Base-by-base conservation (phyloP, 2,329 filamentous ascomycete species). In the Ophiostoma montium region DNA sequence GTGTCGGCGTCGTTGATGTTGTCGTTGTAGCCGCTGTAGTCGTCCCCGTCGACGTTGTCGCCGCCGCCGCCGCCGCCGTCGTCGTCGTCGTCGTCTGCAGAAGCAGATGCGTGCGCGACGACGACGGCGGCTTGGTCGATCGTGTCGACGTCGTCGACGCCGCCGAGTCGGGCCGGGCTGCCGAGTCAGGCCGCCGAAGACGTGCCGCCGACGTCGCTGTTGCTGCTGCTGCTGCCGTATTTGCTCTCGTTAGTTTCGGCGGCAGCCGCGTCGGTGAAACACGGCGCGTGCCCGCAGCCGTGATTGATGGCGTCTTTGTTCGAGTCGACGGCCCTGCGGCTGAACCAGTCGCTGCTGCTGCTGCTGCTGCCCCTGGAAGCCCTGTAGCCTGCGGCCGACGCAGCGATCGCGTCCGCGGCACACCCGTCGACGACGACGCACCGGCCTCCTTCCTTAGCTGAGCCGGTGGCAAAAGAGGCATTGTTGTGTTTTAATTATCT, bases 401-500 rank as follows among this genome's bases (percentile, higher is more conserved):
- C 50, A 76, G 55, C 3, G 74, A 74, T 16, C 70, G 67, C 30
- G 70, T 64, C 47, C 72, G 68, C 48, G 66, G 62, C 53, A 71
- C 57, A 21, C 57, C 57, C 36, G 16, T 10, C 12, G 33, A 3
- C 11, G 39, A n/a, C 8, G 39, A 9, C 15, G 15, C 39, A 18
- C n/a, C n/a, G n/a, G 39, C 23, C 10, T 19, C n/a, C 39, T 30
- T 23, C 18, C 36, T 27, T n/a, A n/a, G 33, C 27, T 12, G 33
- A 5, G 47, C 18, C 16, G 48, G 32, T 13, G 42, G 21, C 16
- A 43, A 41, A 5, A 35, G 35, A 2, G 50, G 35, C 39, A 49
- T 35, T 15, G 60, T 59, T 8, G 69, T 68, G n/a, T n/a, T n/a
- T n/a, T n/a, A n/a, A n/a, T n/a, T n/a, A n/a, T n/a, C n/a, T n/a